Conservation (phyloP, 1,139 yeast species). For the Pichia sp. region DNA sequence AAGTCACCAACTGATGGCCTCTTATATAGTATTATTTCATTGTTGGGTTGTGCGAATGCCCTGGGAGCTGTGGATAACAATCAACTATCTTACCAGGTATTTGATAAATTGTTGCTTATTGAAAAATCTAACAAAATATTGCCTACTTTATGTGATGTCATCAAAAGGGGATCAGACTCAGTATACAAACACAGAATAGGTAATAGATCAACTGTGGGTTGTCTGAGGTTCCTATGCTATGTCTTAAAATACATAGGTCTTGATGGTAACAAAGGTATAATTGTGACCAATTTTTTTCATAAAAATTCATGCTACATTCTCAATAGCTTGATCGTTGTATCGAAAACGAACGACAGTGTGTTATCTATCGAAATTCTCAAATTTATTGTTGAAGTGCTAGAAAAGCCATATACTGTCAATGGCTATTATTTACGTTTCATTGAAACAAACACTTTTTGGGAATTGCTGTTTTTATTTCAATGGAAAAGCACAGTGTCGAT, state of each 20-base stretch:
- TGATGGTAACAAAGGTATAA: constrained; percentile 7
- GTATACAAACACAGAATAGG: constrained; percentile 5
- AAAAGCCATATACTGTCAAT: constrained; percentile 9
- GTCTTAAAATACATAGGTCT: constrained; percentile 10
- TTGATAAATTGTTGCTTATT: constrained; percentile 29
- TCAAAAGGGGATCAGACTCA: constrained; percentile 21
- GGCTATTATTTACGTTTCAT: constrained; percentile 9
- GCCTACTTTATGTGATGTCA: constrained; percentile 30
- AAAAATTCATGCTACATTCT: constrained; percentile 12
- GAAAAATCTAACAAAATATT: constrained; percentile 30
- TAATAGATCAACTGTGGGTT: constrained; percentile 14
- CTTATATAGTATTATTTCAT: constrained; percentile 8
- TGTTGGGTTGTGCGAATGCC: constrained; percentile 36
- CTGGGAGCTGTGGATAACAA: constrained; percentile 26
- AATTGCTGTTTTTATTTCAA: constrained; percentile 7
- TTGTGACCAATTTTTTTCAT: constrained; percentile 12
- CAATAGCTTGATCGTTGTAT: constrained; percentile 9
- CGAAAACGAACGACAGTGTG: constrained; percentile 5
- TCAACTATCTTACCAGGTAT: constrained; percentile 6
- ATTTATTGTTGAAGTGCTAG: constrained; percentile 12
- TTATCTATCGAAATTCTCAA: constrained; percentile 13
- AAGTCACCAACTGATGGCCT: constrained; percentile 3
- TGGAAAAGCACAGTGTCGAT: constrained; percentile 1
- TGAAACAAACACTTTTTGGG: constrained; percentile 15
- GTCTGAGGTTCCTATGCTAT: constrained; percentile 13